These are phyloP conservation scores for Solanum neorickii DNA, from an alignment of 257 asterid genomes.

Conservation along the genomic window DNA sequence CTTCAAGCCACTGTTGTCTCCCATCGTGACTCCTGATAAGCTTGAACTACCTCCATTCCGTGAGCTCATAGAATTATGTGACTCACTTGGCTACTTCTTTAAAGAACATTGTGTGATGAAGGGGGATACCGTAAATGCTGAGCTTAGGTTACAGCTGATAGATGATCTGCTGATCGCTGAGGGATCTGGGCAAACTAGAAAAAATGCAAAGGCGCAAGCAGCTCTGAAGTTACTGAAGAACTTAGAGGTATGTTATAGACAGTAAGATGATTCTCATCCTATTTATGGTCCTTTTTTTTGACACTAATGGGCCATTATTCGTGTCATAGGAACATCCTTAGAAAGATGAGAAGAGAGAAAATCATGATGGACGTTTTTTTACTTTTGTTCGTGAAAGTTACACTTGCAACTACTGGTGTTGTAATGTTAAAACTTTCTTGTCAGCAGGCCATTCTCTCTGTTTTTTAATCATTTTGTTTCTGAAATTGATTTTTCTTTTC, in stretches of 20 bases:
- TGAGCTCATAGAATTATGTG: slow-evolving; percentile 70
- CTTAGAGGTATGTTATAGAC: slow-evolving; percentile 48
- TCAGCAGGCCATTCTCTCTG: neutral
- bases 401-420: neutral
- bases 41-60: slow-evolving; percentile 82
- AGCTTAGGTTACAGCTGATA: slow-evolving; percentile 56
- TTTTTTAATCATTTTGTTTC: neutral
- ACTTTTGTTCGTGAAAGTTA: neutral
- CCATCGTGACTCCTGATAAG: slow-evolving; percentile 87
- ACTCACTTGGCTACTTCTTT: slow-evolving; percentile 68
- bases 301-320: neutral
- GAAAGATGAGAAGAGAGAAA: neutral
- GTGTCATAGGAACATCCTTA: neutral
- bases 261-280: neutral
- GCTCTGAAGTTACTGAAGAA: slow-evolving; percentile 56
- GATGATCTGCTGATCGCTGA: slow-evolving; percentile 41
- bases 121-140: slow-evolving; percentile 44
- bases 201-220: slow-evolving; percentile 79
- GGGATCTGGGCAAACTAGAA: slow-evolving; percentile 50
- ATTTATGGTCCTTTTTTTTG: neutral
- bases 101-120: slow-evolving; percentile 23
- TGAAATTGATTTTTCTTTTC: neutral
- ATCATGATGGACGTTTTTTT: neutral
- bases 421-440: neutral
- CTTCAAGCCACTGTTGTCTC: slow-evolving; percentile 63